Conservation (phyloP, 768 basidiomycete genomes). For the Baorangia bicolor region DNA sequence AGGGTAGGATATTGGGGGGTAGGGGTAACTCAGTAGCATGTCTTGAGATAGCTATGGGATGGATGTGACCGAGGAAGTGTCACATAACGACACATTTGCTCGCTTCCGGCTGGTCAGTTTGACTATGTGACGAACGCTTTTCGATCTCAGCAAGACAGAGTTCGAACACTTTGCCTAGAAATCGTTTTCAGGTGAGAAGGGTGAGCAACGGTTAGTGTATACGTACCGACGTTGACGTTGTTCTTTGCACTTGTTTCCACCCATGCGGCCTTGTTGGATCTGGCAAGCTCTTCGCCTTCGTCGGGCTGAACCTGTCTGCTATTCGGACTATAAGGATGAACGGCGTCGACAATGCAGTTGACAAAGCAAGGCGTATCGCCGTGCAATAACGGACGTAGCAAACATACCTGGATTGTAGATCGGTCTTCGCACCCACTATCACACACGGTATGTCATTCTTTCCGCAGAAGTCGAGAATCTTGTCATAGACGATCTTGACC, state of each 20-base stretch:
- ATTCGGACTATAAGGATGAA: slow-evolving; percentile 33
- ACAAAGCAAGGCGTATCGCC: slow-evolving; percentile 10
- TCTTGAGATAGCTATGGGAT: slow-evolving; percentile 18
- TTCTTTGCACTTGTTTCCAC: slow-evolving; percentile 89
- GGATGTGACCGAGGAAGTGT: slow-evolving; percentile 19
- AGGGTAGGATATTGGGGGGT: slow-evolving; percentile 32
- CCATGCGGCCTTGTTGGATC: slow-evolving; percentile 70
- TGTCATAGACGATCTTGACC: slow-evolving; percentile 91
- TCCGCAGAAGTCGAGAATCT: slow-evolving; percentile 87
- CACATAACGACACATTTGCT: slow-evolving; percentile 58
- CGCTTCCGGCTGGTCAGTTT: slow-evolving; percentile 41
- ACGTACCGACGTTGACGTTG: slow-evolving; percentile 86
- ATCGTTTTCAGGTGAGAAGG: not conserved
- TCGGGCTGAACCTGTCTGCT: slow-evolving; percentile 70
- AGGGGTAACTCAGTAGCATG: slow-evolving; percentile 32
- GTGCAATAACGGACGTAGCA: slow-evolving; percentile 4
- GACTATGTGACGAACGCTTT: slow-evolving; percentile 59
- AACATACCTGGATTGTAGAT: slow-evolving; percentile 72
- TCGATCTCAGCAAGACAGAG: slow-evolving; percentile 82
- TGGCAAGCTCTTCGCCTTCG: slow-evolving; percentile 78
- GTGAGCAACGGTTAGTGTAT: not conserved
- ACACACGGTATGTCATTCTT: slow-evolving; percentile 86
- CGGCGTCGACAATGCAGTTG: slow-evolving; percentile 14
- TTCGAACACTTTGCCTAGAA: slow-evolving; percentile 77
- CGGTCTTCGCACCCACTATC: slow-evolving; percentile 90